Conservation (phyloP, 176 grass and related monocot genomes). For the Rhynchospora pubera region DNA sequence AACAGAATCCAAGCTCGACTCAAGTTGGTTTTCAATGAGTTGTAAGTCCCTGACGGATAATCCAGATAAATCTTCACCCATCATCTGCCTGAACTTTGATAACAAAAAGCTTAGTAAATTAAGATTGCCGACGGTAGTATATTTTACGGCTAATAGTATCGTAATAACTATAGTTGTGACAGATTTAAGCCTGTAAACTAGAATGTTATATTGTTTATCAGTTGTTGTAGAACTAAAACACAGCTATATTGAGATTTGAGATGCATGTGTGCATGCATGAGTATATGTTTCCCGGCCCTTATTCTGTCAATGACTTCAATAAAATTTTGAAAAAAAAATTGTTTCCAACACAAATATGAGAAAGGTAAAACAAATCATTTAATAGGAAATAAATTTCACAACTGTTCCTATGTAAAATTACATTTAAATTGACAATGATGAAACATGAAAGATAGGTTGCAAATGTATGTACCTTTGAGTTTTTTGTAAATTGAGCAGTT, state of each 20-base stretch:
- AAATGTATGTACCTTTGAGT: constrained; percentile 44
- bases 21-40: constrained; percentile 46
- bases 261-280: too few species aligned
- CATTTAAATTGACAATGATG: too few species aligned
- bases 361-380: too few species aligned
- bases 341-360: too few species aligned
- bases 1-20: constrained; percentile 41
- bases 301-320: too few species aligned
- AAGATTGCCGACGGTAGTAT: neutral
- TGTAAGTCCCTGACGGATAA: constrained; percentile 45
- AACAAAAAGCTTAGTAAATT: neutral
- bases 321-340: too few species aligned
- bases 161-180: neutral
- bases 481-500: constrained; percentile 71
- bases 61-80: constrained; percentile 66
- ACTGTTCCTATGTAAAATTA: too few species aligned
- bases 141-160: neutral
- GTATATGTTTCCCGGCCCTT: too few species aligned
- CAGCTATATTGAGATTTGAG: too few species aligned
- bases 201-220: too few species aligned
- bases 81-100: constrained; percentile 48
- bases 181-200: neutral
- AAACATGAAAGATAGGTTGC: neutral
- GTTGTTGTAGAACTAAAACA: too few species aligned
- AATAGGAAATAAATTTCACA: too few species aligned